Conservation (phyloP, 2,329 filamentous ascomycete genomes). For the Coniochaeta sp. region DNA sequence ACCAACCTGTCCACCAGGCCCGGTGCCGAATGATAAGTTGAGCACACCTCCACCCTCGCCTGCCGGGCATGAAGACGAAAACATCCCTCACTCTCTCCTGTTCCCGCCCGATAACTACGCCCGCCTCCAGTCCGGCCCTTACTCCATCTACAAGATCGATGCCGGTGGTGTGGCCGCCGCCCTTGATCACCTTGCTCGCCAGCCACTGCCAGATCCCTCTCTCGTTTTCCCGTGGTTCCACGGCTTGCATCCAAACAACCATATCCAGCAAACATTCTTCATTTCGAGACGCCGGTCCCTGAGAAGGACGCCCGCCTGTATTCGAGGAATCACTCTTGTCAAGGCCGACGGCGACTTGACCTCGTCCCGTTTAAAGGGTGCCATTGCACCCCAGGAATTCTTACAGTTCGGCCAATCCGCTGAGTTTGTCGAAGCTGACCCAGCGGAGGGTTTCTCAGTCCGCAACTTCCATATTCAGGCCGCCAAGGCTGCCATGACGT, state of each 20-base stretch:
- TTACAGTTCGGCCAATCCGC: constrained; percentile 43
- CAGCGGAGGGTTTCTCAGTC: constrained; percentile 85
- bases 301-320: constrained; percentile 64
- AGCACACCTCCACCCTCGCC: constrained; percentile 57
- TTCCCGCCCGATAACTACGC: constrained; percentile 63
- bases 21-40: constrained; percentile 41
- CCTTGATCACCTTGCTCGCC: constrained; percentile 66
- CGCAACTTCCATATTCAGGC: constrained; percentile 96
- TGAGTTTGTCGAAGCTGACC: constrained; percentile 77
- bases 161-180: constrained; percentile 62
- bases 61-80: constrained; percentile 46
- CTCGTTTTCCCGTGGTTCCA: constrained; percentile 95
- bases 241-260: constrained; percentile 81
- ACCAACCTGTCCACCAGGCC: constrained; percentile 79
- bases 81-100: constrained; percentile 60
- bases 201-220: constrained; percentile 77
- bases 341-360: constrained; percentile 80
- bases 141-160: constrained; percentile 66
- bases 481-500: constrained; percentile 78
- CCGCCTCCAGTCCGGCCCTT: constrained; percentile 37
- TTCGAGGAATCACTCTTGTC: constrained; percentile 76
- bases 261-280: constrained; percentile 86
- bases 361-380: constrained; percentile 73
- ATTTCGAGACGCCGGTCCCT: constrained; percentile 59
- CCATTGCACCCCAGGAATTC: constrained; percentile 75